Base-by-base conservation (phyloP, 1,284 basidiomycete species). In the Ustilago xerochloae region DNA sequence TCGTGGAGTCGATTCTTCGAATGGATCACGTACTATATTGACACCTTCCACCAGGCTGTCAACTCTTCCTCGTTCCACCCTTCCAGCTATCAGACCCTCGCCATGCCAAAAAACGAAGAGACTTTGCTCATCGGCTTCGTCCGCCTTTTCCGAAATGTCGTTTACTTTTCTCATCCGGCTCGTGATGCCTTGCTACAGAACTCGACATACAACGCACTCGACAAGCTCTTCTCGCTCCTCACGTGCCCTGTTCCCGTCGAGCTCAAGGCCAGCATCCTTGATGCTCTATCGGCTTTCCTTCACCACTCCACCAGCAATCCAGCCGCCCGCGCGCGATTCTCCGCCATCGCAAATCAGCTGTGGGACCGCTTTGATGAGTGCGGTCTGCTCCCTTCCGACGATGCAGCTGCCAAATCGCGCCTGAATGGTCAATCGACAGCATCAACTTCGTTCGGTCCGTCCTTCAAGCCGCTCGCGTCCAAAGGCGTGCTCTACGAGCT, bases 261-360 rank as follows among this genome's bases (percentile, higher is more conserved):
- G 79, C 88, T 98, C 57, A 97, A 97, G 80, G 94, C 93, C 0
- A 89, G 91, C 1, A 86, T 97, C 1, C 91, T 97, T 63, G 89
- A 93, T 35, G 90, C 93, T 0, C 87, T 97, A 6, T 88, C 92
- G 0, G 91, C 93, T 0, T 97, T 98, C 86, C 80, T 85, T 0
- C 81, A 72, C 22, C 54, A 68, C 41, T 50, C 57, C 29, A 36
- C 35, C 30, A 45, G 41, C 60, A 59, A 41, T 28, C 52, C 66
- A 15, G 56, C 55, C 13, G 52, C 47, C 35, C 60, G 63, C 33
- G 46, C 59, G 30, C 48, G 57, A 28, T 71, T 75, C 32, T 56
- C 77, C 10, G 49, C 93, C 72, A 90, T 94, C 32, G 92, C 92
- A 80, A 89, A 89, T 69, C 89, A 90, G 4, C 89, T 94, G 2